A percentile compares a stretch with the other conserved stretches of the same genome.
These are phyloP conservation scores for Paramecium caudatum DNA, from an alignment of 73 alveolate species.

Conservation along the genomic window DNA sequence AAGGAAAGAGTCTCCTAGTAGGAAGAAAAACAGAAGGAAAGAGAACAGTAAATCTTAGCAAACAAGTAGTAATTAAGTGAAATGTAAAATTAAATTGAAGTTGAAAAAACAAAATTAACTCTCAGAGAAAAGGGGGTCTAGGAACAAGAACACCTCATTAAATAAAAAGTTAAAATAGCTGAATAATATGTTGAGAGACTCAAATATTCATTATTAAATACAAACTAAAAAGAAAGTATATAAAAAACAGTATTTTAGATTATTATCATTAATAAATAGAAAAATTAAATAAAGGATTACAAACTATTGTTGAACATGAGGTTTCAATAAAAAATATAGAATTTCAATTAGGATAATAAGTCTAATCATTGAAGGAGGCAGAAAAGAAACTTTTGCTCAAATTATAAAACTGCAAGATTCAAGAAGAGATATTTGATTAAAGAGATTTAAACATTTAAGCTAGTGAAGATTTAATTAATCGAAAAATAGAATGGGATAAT, in stretches of 20 bases:
- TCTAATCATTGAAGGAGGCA: not conserved
- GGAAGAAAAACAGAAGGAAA: constrained; percentile 24
- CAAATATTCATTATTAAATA: not conserved
- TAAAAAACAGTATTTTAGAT: not conserved
- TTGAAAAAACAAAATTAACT: not conserved
- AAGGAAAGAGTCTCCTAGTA: not conserved
- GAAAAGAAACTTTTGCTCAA: not conserved
- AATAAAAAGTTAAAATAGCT: not conserved
- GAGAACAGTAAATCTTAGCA: not conserved
- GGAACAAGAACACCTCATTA: not conserved
- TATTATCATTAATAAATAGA: constrained; percentile 58
- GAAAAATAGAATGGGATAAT: constrained; percentile 47
- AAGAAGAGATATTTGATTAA: constrained; percentile 62
- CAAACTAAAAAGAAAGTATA: constrained; percentile 44
- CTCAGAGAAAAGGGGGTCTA: not conserved
- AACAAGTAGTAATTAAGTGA: constrained; percentile 5
- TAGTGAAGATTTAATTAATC: constrained; percentile 44
- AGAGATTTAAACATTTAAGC: constrained; percentile 45
- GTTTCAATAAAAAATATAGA: constrained; percentile 24
- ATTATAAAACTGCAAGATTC: not conserved
- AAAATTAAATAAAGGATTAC: constrained; percentile 46
- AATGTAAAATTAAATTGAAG: not conserved
- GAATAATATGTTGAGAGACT: not conserved
- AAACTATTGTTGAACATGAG: not conserved
- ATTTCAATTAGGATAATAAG: not conserved